Evolutionary conservation across 306 rosid species (phyloP).

Genomic region (Cajanus cajan): DNA sequence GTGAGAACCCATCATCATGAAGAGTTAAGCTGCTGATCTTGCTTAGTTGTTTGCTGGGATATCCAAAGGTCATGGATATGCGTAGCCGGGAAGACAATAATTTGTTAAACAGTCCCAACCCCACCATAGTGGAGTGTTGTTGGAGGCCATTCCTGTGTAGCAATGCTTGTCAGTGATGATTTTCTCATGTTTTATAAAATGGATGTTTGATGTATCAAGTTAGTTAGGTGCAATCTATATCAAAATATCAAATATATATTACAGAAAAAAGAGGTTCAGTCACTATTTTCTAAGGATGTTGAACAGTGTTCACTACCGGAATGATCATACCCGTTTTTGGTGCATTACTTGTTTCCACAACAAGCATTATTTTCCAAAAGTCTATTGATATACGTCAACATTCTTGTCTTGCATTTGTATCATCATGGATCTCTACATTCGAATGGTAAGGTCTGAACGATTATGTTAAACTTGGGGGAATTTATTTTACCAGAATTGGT

Average conservation of each 20-base stretch:
- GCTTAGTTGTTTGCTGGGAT: conserved; percentile 40
- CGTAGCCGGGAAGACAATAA: conserved; percentile 51
- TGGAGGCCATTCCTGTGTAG: conserved; percentile 48
- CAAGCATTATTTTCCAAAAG: not conserved
- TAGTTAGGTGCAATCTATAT: conserved; percentile 46
- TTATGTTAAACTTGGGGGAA: not conserved
- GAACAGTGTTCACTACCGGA: conserved; percentile 20
- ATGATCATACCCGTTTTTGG: conserved; percentile 14
- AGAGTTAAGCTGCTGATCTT: conserved; percentile 43
- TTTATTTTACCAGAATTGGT: too few species aligned
- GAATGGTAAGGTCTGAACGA: too few species aligned
- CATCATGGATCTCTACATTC: not conserved
- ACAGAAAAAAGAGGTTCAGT: conserved; percentile 25
- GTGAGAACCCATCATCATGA: conserved; percentile 40
- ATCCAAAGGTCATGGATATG: conserved; percentile 38
- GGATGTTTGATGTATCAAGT: conserved; percentile 54
- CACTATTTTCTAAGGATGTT: conserved; percentile 11
- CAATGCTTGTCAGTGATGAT: conserved; percentile 52
- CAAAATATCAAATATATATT: conserved; percentile 38
- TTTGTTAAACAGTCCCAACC: conserved; percentile 49
- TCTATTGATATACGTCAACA: not conserved
- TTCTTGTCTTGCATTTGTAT: not conserved
- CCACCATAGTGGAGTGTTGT: conserved; percentile 43
- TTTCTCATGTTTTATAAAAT: conserved; percentile 42
- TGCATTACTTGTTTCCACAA: not conserved